A percentile compares a stretch with the other conserved stretches of the same genome.
Evolutionary conservation across 371 early-diverging fungal genomes (phyloP).

Genomic region (Lichtheimia hyalospora): DNA sequence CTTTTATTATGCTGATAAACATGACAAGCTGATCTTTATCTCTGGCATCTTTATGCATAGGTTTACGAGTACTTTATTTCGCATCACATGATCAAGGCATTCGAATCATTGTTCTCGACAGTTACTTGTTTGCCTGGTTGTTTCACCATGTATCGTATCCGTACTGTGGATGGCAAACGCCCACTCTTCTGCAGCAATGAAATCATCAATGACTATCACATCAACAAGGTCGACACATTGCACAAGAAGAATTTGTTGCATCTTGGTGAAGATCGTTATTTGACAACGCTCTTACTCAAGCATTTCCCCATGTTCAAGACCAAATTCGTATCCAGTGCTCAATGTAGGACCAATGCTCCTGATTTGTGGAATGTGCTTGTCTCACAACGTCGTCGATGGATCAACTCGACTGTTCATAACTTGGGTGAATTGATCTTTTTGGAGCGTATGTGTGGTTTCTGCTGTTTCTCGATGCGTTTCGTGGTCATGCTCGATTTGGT

Average conservation of each 20-base stretch:
- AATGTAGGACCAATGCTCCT: constrained; percentile 96
- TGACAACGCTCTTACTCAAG: constrained; percentile 98
- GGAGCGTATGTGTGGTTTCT: constrained; percentile 93
- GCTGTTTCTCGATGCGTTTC: constrained; percentile 99
- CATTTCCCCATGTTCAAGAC: constrained; percentile 96
- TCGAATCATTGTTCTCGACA: constrained; percentile 98
- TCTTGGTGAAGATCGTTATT: constrained; percentile 88
- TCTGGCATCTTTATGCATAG: too few species aligned
- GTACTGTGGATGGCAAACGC: constrained; percentile 72
- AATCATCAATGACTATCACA: constrained; percentile 92
- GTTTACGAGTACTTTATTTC: constrained; percentile 97
- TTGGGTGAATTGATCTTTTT: constrained; percentile 88
- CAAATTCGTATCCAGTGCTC: constrained; percentile 94
- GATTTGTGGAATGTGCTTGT: constrained; percentile 92
- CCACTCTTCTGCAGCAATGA: constrained; percentile 89
- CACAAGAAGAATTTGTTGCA: constrained; percentile 93
- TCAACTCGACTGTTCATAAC: constrained; percentile 97
- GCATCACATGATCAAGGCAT: constrained; percentile 97
- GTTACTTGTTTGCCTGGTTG: constrained; percentile 98
- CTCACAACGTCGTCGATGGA: constrained; percentile 98
- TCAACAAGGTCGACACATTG: constrained; percentile 94
- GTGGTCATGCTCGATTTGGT: constrained; percentile 93
- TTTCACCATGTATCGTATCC: constrained; percentile 94
- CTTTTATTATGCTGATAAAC: too few species aligned
- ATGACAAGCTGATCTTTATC: too few species aligned